Conservation (phyloP, 441 rosid species). For the Pelargonium fulgidum region DNA sequence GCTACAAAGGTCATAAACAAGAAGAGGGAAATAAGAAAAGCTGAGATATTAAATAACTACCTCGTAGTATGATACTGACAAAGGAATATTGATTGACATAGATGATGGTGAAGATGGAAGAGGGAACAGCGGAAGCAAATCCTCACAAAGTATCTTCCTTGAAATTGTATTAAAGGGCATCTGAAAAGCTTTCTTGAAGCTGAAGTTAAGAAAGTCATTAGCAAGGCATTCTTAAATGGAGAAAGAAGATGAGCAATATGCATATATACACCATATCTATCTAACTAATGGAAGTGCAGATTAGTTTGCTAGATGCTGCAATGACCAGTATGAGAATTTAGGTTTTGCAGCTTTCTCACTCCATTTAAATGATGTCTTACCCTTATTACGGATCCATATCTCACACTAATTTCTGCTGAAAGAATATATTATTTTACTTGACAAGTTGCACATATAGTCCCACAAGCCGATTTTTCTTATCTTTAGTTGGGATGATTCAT, state of each 20-base stretch:
- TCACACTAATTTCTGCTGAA: background rate
- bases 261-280: constrained; percentile 6
- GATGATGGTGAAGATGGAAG: constrained; percentile 43
- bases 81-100: constrained; percentile 35
- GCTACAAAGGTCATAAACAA: constrained; percentile 3
- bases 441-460: background rate
- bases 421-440: constrained; percentile 2
- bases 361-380: background rate
- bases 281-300: constrained; percentile 4
- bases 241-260: background rate
- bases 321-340: background rate
- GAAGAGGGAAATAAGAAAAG: background rate
- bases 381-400: background rate
- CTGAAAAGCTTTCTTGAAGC: constrained; percentile 77
- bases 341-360: background rate
- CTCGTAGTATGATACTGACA: constrained; percentile 77
- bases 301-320: background rate
- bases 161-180: constrained; percentile 84
- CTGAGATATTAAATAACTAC: constrained; percentile 28
- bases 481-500: background rate
- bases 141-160: constrained; percentile 57
- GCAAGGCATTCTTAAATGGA: constrained; percentile 14
- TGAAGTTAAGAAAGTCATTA: constrained; percentile 31
- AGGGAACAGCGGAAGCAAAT: constrained; percentile 62
- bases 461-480: background rate